Evolutionary conservation across 2,329 filamentous ascomycete genomes (phyloP).

Genomic region (Tolypocladium nubicola): DNA sequence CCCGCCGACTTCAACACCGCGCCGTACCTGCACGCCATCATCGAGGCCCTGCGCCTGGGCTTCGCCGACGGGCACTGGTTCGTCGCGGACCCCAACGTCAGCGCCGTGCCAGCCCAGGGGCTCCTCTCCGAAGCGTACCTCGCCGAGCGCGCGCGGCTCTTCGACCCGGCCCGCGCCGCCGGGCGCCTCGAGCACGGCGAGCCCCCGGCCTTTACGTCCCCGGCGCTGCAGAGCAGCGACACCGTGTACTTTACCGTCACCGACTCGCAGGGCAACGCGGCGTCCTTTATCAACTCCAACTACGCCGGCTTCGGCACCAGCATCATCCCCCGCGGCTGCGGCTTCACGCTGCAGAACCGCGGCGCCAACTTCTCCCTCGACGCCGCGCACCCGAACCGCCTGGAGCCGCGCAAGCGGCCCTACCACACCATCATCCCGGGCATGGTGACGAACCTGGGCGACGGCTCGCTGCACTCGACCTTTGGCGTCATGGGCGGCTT

Average conservation of each 20-base stretch:
- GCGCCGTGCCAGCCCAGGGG: slow-evolving; percentile 55
- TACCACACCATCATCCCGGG: slow-evolving; percentile 98
- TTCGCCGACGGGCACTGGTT: slow-evolving; percentile 90
- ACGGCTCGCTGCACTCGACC: slow-evolving; percentile 68
- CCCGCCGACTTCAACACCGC: slow-evolving; percentile 70
- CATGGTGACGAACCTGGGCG: slow-evolving; percentile 67
- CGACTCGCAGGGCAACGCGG: slow-evolving; percentile 75
- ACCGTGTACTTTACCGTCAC: slow-evolving; percentile 90
- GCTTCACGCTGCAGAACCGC: slow-evolving; percentile 91
- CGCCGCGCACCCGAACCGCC: slow-evolving; percentile 62
- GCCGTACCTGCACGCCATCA: slow-evolving; percentile 72
- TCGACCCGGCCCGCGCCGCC: slow-evolving; percentile 48
- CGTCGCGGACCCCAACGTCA: slow-evolving; percentile 70
- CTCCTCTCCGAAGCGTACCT: slow-evolving; percentile 69
- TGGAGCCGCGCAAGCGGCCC: slow-evolving; percentile 75
- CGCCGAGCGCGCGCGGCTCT: slow-evolving; percentile 52
- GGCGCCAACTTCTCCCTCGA: slow-evolving; percentile 75
- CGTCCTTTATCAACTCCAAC: slow-evolving; percentile 95
- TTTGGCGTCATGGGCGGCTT: slow-evolving; percentile 98
- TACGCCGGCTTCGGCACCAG: slow-evolving; percentile 80
- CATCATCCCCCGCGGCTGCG: slow-evolving; percentile 77
- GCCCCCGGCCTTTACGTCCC: slow-evolving; percentile 38
- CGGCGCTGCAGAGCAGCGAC: slow-evolving; percentile 76
- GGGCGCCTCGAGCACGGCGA: slow-evolving; percentile 53
- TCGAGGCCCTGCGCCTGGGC: slow-evolving; percentile 79